Conservation (phyloP, 1,284 basidiomycete species). For the Mycena sp. region DNA sequence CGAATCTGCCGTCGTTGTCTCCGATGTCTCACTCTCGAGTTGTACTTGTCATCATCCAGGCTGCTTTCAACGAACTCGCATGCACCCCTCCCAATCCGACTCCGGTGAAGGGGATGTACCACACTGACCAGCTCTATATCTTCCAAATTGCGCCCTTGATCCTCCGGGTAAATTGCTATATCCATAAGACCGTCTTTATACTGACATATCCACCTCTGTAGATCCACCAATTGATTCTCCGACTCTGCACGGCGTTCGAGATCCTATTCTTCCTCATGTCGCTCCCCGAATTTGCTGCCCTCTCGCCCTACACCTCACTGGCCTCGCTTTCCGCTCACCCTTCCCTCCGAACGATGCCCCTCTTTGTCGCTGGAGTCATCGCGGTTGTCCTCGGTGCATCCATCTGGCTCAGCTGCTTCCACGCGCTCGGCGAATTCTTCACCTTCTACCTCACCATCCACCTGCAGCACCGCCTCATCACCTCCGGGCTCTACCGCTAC, state of each 20-base stretch:
- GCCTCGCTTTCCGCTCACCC: conserved; percentile 39
- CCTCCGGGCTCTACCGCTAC: conserved; percentile 16
- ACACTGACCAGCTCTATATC: conserved; percentile 56
- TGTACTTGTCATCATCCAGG: conserved; percentile 53
- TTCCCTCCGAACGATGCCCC: conserved; percentile 49
- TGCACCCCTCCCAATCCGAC: conserved; percentile 70
- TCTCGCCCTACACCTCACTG: conserved; percentile 38
- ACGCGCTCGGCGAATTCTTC: conserved; percentile 35
- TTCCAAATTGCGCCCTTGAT: conserved; percentile 65
- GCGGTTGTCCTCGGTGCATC: conserved; percentile 58
- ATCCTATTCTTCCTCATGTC: conserved; percentile 52
- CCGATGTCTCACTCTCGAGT: conserved; percentile 9
- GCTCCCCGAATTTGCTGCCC: conserved; percentile 41
- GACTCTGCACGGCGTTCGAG: conserved; percentile 60
- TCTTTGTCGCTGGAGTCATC: conserved; percentile 60
- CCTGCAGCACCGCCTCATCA: conserved; percentile 27
- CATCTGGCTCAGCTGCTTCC: conserved; percentile 57
- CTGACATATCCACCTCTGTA: conserved; percentile 38
- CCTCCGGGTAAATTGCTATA: conserved; percentile 54
- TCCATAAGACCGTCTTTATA: background rate
- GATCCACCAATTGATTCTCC: conserved; percentile 62
- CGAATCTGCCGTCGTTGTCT: background rate
- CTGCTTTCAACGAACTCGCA: conserved; percentile 60
- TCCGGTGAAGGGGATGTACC: conserved; percentile 59
- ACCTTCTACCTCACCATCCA: conserved; percentile 32